Conservation (phyloP, 805 yeast species). For the Myxozyma lipomycoides region DNA sequence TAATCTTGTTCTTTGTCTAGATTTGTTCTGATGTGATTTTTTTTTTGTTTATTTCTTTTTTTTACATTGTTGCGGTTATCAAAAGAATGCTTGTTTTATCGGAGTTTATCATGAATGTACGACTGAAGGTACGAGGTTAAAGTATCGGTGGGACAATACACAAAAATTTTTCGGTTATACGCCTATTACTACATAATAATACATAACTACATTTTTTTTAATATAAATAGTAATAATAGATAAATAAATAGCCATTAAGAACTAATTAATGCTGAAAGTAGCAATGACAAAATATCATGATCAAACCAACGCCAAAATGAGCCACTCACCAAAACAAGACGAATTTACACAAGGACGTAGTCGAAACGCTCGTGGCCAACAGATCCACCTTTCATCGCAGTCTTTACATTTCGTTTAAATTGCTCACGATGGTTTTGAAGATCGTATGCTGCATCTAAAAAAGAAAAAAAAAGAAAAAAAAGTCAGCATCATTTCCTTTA, state of each 20-base stretch:
- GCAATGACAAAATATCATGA: too few species aligned
- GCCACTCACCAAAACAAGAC: neutral
- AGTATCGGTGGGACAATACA: neutral
- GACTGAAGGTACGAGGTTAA: neutral
- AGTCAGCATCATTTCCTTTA: neutral
- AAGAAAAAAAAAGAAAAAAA: neutral
- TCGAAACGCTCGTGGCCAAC: conserved; percentile 62
- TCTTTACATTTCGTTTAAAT: conserved; percentile 56
- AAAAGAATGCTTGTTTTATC: neutral
- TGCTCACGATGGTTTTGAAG: conserved; percentile 36
- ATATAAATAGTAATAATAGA: too few species aligned
- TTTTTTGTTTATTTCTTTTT: neutral
- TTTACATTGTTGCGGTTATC: neutral
- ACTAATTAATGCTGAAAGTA: too few species aligned
- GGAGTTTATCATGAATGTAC: neutral
- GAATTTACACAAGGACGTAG: conserved; percentile 40
- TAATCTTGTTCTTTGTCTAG: conserved; percentile 1
- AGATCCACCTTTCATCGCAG: conserved; percentile 69
- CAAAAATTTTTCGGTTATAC: too few species aligned
- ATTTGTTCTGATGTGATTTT: neutral
- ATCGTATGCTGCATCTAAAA: conserved; percentile 36
- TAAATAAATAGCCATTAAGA: too few species aligned
- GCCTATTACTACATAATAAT: too few species aligned
- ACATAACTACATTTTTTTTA: too few species aligned
- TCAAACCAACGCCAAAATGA: neutral